Conservation (phyloP, 306 rosid species). For the Potentilla sterilis region DNA sequence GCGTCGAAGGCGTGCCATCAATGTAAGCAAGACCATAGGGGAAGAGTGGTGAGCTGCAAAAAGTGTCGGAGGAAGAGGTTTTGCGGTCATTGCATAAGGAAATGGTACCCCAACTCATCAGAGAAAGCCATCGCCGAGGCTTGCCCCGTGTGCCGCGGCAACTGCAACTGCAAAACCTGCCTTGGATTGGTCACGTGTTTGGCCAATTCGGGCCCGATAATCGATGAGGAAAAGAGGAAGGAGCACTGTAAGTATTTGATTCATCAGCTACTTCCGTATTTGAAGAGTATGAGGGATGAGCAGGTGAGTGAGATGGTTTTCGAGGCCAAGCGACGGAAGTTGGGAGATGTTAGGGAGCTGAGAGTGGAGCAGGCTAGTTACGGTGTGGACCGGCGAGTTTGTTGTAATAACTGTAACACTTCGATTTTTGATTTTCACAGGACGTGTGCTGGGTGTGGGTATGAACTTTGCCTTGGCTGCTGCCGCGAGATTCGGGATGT, state of each 20-base stretch:
- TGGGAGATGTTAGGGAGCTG: neutral
- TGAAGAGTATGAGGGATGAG: slow-evolving; percentile 56
- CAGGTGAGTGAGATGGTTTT: slow-evolving; percentile 50
- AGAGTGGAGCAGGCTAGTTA: slow-evolving; percentile 2
- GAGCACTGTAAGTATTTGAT: slow-evolving; percentile 48
- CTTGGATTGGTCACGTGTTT: slow-evolving; percentile 42
- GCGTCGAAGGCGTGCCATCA: slow-evolving; percentile 71
- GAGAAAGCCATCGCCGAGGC: slow-evolving; percentile 48
- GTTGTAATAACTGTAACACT: slow-evolving; percentile 73
- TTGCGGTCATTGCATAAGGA: slow-evolving; percentile 46
- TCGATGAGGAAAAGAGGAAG: neutral
- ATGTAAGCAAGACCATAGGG: slow-evolving; percentile 80
- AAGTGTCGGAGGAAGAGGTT: slow-evolving; percentile 41
- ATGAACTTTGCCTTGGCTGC: slow-evolving; percentile 75
- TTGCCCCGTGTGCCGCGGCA: slow-evolving; percentile 72
- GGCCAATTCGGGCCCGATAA: neutral
- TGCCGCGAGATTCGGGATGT: slow-evolving; percentile 72
- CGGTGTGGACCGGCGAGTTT: slow-evolving; percentile 44
- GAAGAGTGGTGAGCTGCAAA: slow-evolving; percentile 54
- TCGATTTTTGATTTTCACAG: slow-evolving; percentile 81
- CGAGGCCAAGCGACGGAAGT: neutral
- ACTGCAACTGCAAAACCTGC: slow-evolving; percentile 85
- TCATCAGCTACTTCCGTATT: slow-evolving; percentile 58
- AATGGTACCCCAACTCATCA: slow-evolving; percentile 62
- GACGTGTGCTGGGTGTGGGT: slow-evolving; percentile 62